Evolutionary conservation across 2,329 filamentous ascomycete species (phyloP), one percentile per base, ranked within the genome.

Genomic region (Hymenoscyphus scutula): DNA sequence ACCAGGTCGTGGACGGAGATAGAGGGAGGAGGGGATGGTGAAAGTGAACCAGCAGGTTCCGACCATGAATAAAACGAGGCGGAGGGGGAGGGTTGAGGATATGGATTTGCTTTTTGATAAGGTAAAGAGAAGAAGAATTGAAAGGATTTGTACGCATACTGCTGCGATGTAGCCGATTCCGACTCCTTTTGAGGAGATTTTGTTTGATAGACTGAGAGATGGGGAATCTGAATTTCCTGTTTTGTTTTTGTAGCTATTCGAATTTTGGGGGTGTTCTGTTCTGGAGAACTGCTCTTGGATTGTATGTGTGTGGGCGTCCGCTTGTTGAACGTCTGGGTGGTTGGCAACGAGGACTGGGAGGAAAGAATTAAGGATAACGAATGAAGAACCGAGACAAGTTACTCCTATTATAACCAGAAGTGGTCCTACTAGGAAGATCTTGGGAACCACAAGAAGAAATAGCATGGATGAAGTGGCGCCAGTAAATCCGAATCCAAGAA

Each of bases 331-430:
- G 34, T 58, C 23, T 0, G 90, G 88, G 74, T 98, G 92, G 71
- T 96, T 87, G 41, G 92, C 85, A 60, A 98, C 94, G 10, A 99
- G 83, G 15, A 98, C 79, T 0, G 95, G 95, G 53, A 99, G 80
- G 72, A 97, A 98, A 0, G 92, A 96, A 77, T 99, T 98, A 54
- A 98, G 81, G 23, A 98, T 82, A 2, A 98, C 95, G 74, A 97
- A 97, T 0, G 92, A 97, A 15, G 93, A 92, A 32, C 95, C 95
- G 72, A 97, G 95, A 51, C 91, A 93, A 0, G 92, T 95, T 73
- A 98, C 97, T 45, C 92, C 91, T 55, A 97, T 80, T 65, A 97
- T 90, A 27, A 93, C 92, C 63, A 97, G 81, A 2, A 97, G 65
- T 1, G 89, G 90, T 38, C 90, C 94, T 13, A 97, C 75, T 1